These are phyloP conservation scores for Alternaria sp. DNA, from an alignment of 2,329 filamentous ascomycete genomes.

Conservation along the genomic window DNA sequence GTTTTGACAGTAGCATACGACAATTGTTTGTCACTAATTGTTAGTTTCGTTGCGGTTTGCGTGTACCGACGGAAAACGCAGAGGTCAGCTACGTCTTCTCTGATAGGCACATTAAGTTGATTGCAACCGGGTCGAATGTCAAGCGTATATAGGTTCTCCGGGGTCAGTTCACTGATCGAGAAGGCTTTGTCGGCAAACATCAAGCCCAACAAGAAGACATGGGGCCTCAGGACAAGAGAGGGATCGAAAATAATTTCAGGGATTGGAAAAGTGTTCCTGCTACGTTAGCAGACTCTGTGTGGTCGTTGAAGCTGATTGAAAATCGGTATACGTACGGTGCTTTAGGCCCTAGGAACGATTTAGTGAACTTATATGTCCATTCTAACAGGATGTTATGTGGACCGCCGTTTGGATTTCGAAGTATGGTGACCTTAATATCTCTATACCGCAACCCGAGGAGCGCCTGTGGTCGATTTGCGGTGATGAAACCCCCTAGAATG, in stretches of 20 bases:
- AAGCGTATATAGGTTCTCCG: slow-evolving; percentile 48
- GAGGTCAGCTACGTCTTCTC: too few relatives aligned
- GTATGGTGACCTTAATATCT: slow-evolving; percentile 11
- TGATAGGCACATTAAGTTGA: too few relatives aligned
- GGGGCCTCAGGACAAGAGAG: slow-evolving; percentile 44
- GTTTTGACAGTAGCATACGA: slow-evolving; percentile 33
- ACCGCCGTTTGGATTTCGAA: slow-evolving; percentile 9
- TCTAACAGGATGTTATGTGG: slow-evolving; percentile 12
- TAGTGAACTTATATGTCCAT: slow-evolving; percentile 14
- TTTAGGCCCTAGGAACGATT: too few relatives aligned
- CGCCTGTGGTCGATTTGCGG: slow-evolving; percentile 1
- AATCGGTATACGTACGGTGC: not conserved
- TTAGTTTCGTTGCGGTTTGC: too few relatives aligned
- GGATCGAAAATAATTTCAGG: slow-evolving; percentile 47
- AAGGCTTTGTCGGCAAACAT: slow-evolving; percentile 41
- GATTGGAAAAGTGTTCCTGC: slow-evolving; percentile 42
- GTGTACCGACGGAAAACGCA: too few relatives aligned
- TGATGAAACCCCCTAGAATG: slow-evolving; percentile 3
- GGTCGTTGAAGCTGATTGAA: not conserved
- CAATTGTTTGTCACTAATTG: slow-evolving; percentile 29
- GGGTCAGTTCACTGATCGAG: slow-evolving; percentile 41
- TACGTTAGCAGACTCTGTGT: not conserved
- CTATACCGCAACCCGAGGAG: slow-evolving; percentile 13
- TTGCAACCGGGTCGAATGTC: slow-evolving; percentile 27
- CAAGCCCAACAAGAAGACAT: slow-evolving; percentile 43